Percentiles rank a stretch among this genome's conserved stretches.
Evolutionary conservation across 305 asterid species (phyloP).

Genomic region (Plantago lanceolata): DNA sequence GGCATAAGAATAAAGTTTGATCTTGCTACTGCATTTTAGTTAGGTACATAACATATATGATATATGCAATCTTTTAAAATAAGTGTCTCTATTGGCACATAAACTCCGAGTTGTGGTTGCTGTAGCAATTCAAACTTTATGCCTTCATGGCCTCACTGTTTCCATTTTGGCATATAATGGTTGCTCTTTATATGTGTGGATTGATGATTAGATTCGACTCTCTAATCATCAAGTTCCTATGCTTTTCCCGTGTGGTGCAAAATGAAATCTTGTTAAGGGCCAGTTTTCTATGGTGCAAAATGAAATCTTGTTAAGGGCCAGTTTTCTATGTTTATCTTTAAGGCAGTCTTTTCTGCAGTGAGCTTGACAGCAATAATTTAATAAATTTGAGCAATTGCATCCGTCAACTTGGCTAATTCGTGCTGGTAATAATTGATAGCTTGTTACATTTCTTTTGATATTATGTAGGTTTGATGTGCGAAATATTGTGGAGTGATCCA

Average conservation of each 20-base stretch:
- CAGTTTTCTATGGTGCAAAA: background rate
- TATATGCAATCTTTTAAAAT: background rate
- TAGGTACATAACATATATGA: too few species aligned
- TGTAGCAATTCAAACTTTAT: background rate
- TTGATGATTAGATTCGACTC: background rate
- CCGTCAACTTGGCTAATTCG: background rate
- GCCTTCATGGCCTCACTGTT: background rate
- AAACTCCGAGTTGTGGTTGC: background rate
- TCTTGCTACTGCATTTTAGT: background rate
- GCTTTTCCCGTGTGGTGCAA: background rate
- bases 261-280: too few species aligned
- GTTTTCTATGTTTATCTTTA: background rate
- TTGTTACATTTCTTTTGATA: constrained; percentile 24
- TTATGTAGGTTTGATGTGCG: constrained; percentile 85
- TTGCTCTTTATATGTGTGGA: background rate
- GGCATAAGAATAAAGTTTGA: background rate
- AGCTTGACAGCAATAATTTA: background rate
- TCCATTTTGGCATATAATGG: background rate
- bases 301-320: too few species aligned
- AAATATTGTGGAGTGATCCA: constrained; percentile 98
- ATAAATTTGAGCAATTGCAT: too few species aligned
- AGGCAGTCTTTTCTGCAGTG: background rate
- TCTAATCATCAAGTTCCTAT: background rate
- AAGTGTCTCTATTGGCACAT: background rate
- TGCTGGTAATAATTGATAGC: constrained; percentile 4